Evolutionary conservation across 2,329 filamentous ascomycete species (phyloP).

Genomic region (Tolypocladium sp.): DNA sequence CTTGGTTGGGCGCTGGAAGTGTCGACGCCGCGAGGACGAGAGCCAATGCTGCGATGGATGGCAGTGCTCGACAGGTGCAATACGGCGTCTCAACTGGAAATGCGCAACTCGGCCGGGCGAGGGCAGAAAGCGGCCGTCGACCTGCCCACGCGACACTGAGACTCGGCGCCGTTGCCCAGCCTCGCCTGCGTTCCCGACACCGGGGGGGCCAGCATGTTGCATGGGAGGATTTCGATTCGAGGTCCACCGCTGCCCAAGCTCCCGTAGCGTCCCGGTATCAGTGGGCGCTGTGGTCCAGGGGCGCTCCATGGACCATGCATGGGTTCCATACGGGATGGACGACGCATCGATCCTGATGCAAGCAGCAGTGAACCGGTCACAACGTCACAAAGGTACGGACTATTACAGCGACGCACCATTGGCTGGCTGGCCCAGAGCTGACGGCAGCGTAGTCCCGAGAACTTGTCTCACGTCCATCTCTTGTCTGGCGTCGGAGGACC

Average conservation of each 20-base stretch:
- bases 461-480: conserved; percentile 1
- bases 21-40: neutral
- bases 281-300: no score
- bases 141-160: neutral
- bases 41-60: neutral
- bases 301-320: no score
- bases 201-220: neutral
- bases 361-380: no score
- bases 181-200: neutral
- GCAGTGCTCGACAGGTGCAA: neutral
- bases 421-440: neutral
- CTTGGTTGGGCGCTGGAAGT: neutral
- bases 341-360: neutral
- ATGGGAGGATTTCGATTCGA: neutral
- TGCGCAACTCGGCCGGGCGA: neutral
- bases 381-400: neutral
- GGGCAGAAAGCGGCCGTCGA: no score
- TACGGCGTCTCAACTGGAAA: neutral
- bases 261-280: neutral
- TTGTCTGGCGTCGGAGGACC: neutral
- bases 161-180: neutral
- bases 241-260: neutral
- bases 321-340: neutral
- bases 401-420: neutral
- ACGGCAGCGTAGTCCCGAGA: conserved; percentile 2